A percentile compares a stretch with the other conserved stretches of the same genome.
phyloP scores from a whole-genome alignment of 1,284 basidiomycete species.

The Tilletia horrida region DNA sequence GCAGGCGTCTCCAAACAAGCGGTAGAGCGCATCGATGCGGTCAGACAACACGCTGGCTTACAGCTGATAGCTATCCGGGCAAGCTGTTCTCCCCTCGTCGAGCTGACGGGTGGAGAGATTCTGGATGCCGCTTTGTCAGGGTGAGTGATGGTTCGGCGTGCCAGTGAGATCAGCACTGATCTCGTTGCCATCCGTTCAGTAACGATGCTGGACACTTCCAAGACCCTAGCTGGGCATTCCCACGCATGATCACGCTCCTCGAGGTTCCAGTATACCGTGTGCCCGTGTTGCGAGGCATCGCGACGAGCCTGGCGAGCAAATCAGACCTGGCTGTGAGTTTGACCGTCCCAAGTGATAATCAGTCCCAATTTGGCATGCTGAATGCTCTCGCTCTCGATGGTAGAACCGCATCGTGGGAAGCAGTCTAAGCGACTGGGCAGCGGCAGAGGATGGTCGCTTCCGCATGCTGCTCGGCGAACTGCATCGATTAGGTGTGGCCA shows the following conservation, averaged over 20 bases:
- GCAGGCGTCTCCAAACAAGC: constrained; percentile 79
- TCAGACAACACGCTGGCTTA: constrained; percentile 72
- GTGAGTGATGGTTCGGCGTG: not conserved
- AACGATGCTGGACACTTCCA: constrained; percentile 22
- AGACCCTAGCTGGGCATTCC: constrained; percentile 26
- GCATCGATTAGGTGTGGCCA: constrained; percentile 21
- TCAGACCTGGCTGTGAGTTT: constrained; percentile 34
- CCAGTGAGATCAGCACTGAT: not conserved
- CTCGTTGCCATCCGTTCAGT: not conserved
- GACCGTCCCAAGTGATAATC: constrained; percentile 3
- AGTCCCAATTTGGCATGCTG: not conserved
- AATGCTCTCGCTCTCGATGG: not conserved
- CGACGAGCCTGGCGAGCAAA: constrained; percentile 33
- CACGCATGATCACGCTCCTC: constrained; percentile 22
- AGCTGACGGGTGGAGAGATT: not conserved
- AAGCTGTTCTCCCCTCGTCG: not conserved
- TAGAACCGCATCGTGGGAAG: constrained; percentile 18
- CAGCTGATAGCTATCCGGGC: constrained; percentile 37
- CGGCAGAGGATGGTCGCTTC: not conserved
- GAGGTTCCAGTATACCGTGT: constrained; percentile 24
- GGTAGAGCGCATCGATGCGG: constrained; percentile 83
- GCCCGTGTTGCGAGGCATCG: constrained; percentile 27
- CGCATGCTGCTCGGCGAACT: constrained; percentile 25
- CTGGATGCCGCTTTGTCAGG: constrained; percentile 17
- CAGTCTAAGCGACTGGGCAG: not conserved